These are phyloP conservation scores for Raddia guianensis DNA, from an alignment of 176 grass and related monocot species.

Conservation along the genomic window DNA sequence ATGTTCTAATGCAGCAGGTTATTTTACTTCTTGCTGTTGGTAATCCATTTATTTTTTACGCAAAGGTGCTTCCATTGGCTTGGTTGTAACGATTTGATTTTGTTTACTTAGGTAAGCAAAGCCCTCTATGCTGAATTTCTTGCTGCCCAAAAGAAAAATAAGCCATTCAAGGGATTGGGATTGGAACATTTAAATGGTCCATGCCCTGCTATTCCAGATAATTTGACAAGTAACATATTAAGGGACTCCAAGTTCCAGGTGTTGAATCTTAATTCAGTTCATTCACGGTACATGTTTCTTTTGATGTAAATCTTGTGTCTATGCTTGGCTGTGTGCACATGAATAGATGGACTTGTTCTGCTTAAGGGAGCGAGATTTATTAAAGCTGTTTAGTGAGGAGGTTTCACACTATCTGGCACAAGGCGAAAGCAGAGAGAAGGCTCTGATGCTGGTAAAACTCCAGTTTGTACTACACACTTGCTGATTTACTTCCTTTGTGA, in stretches of 20 bases:
- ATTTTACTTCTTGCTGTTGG: conserved; percentile 34
- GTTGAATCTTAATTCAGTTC: conserved; percentile 33
- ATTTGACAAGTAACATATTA: conserved; percentile 68
- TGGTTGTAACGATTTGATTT: conserved; percentile 41
- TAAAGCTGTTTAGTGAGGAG: conserved; percentile 64
- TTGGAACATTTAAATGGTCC: conserved; percentile 89
- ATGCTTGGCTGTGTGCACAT: conserved; percentile 6
- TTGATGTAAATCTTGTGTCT: neutral
- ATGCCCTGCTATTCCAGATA: conserved; percentile 67
- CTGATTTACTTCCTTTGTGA: neutral
- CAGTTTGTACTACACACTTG: neutral
- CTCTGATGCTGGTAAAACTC: conserved; percentile 76
- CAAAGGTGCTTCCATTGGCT: conserved; percentile 27
- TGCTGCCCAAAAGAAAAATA: conserved; percentile 64
- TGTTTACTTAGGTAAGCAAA: conserved; percentile 88
- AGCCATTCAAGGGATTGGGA: conserved; percentile 75
- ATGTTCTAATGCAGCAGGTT: conserved; percentile 97
- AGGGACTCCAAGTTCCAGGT: conserved; percentile 90
- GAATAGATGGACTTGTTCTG: conserved; percentile 80
- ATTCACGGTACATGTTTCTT: conserved; percentile 11
- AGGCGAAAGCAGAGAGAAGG: conserved; percentile 79
- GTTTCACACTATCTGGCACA: conserved; percentile 61
- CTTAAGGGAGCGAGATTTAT: conserved; percentile 87
- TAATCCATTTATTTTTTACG: conserved; percentile 17
- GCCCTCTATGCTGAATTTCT: conserved; percentile 82